phyloP scores from a whole-genome alignment of 73 alveolate species.

The Loxodes magnus region DNA sequence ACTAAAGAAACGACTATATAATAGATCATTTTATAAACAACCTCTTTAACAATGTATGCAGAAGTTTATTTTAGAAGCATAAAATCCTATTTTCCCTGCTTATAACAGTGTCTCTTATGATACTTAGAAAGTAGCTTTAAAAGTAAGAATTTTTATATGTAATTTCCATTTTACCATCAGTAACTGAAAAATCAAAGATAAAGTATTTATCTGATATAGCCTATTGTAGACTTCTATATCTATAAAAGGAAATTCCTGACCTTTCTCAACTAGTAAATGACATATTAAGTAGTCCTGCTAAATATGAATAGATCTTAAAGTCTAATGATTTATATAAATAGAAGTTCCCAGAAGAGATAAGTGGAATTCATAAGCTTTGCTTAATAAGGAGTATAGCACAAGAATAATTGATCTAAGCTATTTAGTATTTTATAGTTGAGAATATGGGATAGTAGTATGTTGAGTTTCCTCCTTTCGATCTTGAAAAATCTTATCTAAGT shows the following conservation, averaged over 20 bases:
- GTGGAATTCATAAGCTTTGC: conserved; percentile 57
- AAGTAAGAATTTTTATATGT: conserved; percentile 17
- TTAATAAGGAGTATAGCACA: conserved; percentile 72
- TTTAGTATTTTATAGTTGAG: conserved; percentile 55
- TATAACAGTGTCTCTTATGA: conserved; percentile 55
- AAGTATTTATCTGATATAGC: conserved; percentile 11
- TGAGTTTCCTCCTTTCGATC: conserved; percentile 96
- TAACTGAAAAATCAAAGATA: conserved; percentile 27
- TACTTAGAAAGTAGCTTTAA: conserved; percentile 23
- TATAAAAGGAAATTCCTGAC: neutral
- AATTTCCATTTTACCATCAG: conserved; percentile 15
- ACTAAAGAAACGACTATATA: conserved; percentile 60
- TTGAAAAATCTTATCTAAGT: conserved; percentile 85
- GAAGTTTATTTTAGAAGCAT: conserved; percentile 96
- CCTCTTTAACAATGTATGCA: conserved; percentile 75
- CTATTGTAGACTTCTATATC: neutral
- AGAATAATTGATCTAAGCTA: conserved; percentile 73
- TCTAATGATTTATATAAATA: conserved; percentile 54
- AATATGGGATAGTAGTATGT: conserved; percentile 82
- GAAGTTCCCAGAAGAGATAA: conserved; percentile 48
- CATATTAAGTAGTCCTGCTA: conserved; percentile 23
- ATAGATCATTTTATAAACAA: conserved; percentile 64
- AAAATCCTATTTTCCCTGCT: conserved; percentile 96
- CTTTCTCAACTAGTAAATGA: conserved; percentile 1
- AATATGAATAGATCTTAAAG: conserved; percentile 64